Conservation (phyloP, 352 stramenopile species). For the Phytophthora agathidicida region DNA sequence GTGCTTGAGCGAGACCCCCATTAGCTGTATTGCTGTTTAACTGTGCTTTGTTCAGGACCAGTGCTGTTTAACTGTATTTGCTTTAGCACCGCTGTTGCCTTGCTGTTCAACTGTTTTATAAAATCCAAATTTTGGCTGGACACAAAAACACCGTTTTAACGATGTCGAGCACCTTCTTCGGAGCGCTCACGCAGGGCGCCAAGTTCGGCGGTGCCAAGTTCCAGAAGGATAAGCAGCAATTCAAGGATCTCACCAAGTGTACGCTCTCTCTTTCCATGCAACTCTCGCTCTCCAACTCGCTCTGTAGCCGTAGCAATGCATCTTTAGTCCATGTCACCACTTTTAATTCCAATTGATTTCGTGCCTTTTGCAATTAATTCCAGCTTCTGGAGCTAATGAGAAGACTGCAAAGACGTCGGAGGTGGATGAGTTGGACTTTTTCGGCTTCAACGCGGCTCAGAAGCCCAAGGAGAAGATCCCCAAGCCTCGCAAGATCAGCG, state of each 20-base stretch:
- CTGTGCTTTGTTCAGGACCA: too few species aligned
- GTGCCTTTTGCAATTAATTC: constrained; percentile 7
- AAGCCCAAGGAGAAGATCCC: constrained; percentile 39
- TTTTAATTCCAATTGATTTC: constrained; percentile 7
- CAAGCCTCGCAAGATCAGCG: constrained; percentile 68
- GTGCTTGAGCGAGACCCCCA: too few species aligned
- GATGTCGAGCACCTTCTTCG: constrained; percentile 79
- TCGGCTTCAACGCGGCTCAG: constrained; percentile 64
- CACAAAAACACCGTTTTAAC: constrained; percentile 27
- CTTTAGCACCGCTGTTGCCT: too few species aligned
- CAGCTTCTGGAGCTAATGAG: constrained; percentile 17
- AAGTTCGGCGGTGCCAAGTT: constrained; percentile 70
- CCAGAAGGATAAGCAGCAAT: constrained; percentile 63
- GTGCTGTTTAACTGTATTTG: too few species aligned
- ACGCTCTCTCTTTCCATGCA: constrained; percentile 4
- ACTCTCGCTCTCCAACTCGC: background rate
- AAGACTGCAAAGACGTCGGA: constrained; percentile 27
- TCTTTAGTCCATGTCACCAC: background rate
- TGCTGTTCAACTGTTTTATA: too few species aligned
- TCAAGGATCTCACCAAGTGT: constrained; percentile 40
- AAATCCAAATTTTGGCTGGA: constrained; percentile 42
- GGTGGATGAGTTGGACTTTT: constrained; percentile 77
- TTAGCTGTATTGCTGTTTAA: too few species aligned
- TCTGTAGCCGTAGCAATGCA: constrained; percentile 9
- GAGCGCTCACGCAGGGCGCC: constrained; percentile 67